Conservation (phyloP, 305 asterid species). For the Withania somnifera region DNA sequence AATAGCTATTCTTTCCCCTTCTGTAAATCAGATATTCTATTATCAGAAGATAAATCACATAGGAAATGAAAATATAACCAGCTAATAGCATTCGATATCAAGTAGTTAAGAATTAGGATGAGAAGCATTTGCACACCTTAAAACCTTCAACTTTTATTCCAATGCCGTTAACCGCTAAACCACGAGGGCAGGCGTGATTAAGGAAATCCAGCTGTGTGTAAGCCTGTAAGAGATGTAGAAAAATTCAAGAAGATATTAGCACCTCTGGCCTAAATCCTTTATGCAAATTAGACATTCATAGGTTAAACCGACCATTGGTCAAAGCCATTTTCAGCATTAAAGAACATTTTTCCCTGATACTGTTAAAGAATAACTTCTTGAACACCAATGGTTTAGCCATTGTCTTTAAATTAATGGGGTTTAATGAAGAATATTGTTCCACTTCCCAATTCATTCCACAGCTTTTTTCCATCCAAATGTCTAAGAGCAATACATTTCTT, state of each 20-base stretch:
- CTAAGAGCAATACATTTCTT: not conserved
- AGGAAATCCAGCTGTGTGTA: not conserved
- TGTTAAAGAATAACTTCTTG: too few species aligned
- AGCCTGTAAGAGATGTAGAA: not conserved
- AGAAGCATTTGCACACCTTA: not conserved
- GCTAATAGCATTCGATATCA: not conserved
- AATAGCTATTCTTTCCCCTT: too few species aligned
- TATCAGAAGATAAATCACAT: too few species aligned
- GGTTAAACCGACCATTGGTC: not conserved
- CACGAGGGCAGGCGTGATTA: not conserved
- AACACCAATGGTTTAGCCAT: too few species aligned
- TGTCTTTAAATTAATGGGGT: not conserved
- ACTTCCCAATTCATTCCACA: not conserved
- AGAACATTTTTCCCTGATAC: too few species aligned
- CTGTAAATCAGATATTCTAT: too few species aligned
- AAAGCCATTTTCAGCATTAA: not conserved
- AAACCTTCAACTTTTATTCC: not conserved
- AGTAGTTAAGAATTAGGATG: too few species aligned
- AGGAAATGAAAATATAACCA: too few species aligned
- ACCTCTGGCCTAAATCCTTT: not conserved
- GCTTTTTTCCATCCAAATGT: not conserved
- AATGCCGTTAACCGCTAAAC: not conserved
- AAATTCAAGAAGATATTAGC: not conserved
- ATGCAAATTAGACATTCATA: not conserved
- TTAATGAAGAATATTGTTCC: not conserved